phyloP scores from a whole-genome alignment of 768 basidiomycete genomes.

The Amanita polypyramis region DNA sequence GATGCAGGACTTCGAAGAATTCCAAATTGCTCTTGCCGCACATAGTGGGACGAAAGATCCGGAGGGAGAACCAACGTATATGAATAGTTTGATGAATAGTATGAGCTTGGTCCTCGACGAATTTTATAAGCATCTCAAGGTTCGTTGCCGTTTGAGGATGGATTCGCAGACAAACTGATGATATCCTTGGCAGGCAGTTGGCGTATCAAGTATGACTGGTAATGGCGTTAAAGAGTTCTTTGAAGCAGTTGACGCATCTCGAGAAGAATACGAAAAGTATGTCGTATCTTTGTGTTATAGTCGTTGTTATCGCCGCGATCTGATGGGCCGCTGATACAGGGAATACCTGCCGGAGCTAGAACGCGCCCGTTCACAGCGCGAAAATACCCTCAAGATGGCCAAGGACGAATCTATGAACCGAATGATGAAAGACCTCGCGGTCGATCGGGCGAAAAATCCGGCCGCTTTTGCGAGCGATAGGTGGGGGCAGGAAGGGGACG shows the following conservation, averaged over 20 bases:
- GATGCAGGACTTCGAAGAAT: constrained; percentile 97
- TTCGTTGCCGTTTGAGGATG: constrained; percentile 20
- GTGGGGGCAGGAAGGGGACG: constrained; percentile 53
- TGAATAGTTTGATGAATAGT: constrained; percentile 98
- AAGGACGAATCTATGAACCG: constrained; percentile 73
- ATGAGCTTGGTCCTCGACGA: constrained; percentile 98
- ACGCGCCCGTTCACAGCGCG: constrained; percentile 52
- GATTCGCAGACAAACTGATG: background rate
- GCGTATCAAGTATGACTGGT: constrained; percentile 95
- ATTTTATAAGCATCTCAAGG: constrained; percentile 94
- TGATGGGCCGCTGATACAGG: constrained; percentile 27
- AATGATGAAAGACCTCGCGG: constrained; percentile 68
- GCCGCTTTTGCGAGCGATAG: constrained; percentile 40
- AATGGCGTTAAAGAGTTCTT: constrained; percentile 89
- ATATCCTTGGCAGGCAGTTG: constrained; percentile 57
- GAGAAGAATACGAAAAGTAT: constrained; percentile 84
- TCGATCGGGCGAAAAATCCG: constrained; percentile 63
- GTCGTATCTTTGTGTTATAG: constrained; percentile 13
- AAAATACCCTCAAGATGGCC: constrained; percentile 49
- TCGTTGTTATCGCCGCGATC: background rate
- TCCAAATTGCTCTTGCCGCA: constrained; percentile 77
- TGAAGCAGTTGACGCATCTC: constrained; percentile 78
- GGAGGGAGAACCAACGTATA: constrained; percentile 91
- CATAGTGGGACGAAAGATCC: constrained; percentile 58
- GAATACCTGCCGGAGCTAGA: constrained; percentile 90